Conservation (phyloP, 2,329 filamentous ascomycete species). For the Colletotrichum lupini region DNA sequence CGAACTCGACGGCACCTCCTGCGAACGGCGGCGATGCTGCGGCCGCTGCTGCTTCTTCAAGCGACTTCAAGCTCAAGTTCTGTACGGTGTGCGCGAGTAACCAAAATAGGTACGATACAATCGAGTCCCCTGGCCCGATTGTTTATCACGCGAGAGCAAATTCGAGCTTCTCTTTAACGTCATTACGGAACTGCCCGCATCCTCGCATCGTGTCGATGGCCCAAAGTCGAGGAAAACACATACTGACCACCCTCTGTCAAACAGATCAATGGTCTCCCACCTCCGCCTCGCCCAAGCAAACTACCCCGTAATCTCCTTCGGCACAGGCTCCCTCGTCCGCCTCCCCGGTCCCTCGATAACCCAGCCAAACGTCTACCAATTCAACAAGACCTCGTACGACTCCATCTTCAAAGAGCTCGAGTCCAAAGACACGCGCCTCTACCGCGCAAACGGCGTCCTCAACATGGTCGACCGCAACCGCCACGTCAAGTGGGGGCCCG, state of each 20-base stretch:
- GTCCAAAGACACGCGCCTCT: constrained; percentile 85
- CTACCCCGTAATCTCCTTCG: constrained; percentile 98
- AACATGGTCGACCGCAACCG: constrained; percentile 97
- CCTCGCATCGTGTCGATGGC: too few relatives aligned
- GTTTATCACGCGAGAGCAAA: too few relatives aligned
- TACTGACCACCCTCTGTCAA: not conserved
- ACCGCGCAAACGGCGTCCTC: constrained; percentile 90
- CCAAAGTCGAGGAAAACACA: not conserved
- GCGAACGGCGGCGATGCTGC: constrained; percentile 58
- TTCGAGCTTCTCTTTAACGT: not conserved
- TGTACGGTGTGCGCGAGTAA: constrained; percentile 99
- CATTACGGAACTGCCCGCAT: not conserved
- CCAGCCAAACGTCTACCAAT: constrained; percentile 96
- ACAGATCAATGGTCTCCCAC: constrained; percentile 98
- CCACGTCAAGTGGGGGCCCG: constrained; percentile 92
- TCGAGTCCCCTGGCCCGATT: too few relatives aligned
- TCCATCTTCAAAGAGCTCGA: constrained; percentile 94
- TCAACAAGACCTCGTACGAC: constrained; percentile 96
- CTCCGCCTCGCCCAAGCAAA: constrained; percentile 85
- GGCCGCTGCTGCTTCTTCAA: constrained; percentile 60
- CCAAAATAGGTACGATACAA: constrained; percentile 81
- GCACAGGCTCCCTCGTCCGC: constrained; percentile 93
- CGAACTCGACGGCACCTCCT: constrained; percentile 42
- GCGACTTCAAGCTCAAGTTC: constrained; percentile 90
- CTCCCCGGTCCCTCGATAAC: constrained; percentile 90